phyloP scores from a whole-genome alignment of 2,329 filamentous ascomycete species.

The Metarhizium brunneum region DNA sequence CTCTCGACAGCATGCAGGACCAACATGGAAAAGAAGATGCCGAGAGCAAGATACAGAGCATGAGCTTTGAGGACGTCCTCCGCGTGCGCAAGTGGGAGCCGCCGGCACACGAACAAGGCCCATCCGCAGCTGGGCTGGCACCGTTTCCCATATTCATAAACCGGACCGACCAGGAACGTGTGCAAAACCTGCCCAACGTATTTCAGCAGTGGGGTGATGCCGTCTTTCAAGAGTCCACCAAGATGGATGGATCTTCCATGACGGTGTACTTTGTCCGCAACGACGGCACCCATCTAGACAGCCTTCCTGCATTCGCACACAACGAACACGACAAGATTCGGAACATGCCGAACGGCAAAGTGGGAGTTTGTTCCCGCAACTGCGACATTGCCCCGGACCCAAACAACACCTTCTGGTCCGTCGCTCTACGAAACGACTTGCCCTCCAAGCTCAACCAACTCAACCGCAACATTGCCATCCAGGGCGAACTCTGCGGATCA shows the following conservation, averaged over 20 bases:
- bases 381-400: not conserved
- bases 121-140: too few relatives aligned
- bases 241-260: too few relatives aligned
- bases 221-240: constrained; percentile 26
- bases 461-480: not conserved
- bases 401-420: too few relatives aligned
- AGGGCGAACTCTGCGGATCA: not conserved
- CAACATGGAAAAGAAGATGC: constrained; percentile 7
- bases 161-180: too few relatives aligned
- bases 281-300: constrained; percentile 10
- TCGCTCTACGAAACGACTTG: not conserved
- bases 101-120: too few relatives aligned
- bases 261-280: constrained; percentile 22
- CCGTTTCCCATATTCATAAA: too few relatives aligned
- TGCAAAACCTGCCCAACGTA: too few relatives aligned
- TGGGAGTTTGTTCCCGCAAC: not conserved
- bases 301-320: constrained; percentile 9
- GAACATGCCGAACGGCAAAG: not conserved
- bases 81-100: constrained; percentile 10
- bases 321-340: not conserved
- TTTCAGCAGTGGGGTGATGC: too few relatives aligned
- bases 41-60: constrained; percentile 3
- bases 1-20: not conserved
- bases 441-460: not conserved
- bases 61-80: constrained; percentile 12